Evolutionary conservation across 2,329 filamentous ascomycete species (phyloP).

Genomic region (Fusarium circinatum): DNA sequence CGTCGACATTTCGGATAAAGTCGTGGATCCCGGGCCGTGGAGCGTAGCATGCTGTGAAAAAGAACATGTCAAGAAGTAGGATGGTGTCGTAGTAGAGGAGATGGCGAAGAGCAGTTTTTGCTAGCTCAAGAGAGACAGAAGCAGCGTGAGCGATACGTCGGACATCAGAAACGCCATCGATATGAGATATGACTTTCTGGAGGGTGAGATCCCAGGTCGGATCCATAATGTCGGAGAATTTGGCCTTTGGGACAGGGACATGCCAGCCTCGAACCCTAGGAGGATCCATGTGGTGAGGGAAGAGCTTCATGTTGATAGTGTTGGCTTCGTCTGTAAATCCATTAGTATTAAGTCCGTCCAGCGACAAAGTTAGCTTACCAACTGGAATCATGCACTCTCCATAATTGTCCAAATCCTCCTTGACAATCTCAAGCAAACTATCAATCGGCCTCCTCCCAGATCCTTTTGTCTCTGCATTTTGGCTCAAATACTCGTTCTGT

Average conservation of each 20-base stretch:
- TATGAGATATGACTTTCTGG: slow-evolving; percentile 81
- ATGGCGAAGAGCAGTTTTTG: slow-evolving; percentile 86
- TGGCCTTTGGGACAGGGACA: slow-evolving; percentile 82
- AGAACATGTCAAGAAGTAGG: slow-evolving; percentile 92
- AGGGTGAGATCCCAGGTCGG: slow-evolving; percentile 81
- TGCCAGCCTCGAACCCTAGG: slow-evolving; percentile 86
- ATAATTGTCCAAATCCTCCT: slow-evolving; percentile 94
- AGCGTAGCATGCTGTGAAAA: slow-evolving; percentile 92
- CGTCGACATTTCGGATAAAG: slow-evolving; percentile 79
- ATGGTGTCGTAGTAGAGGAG: slow-evolving; percentile 93
- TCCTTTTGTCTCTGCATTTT: slow-evolving; percentile 60
- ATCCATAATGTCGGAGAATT: slow-evolving; percentile 71
- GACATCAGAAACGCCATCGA: slow-evolving; percentile 92
- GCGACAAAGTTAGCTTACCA: slow-evolving; percentile 62
- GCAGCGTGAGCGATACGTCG: slow-evolving; percentile 86
- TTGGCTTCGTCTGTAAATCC: slow-evolving; percentile 79
- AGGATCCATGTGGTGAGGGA: slow-evolving; percentile 82
- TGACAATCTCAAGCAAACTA: slow-evolving; percentile 82
- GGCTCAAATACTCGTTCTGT: slow-evolving; percentile 84
- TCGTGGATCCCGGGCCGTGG: slow-evolving; percentile 79
- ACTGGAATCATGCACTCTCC: slow-evolving; percentile 99
- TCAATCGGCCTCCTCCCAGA: slow-evolving; percentile 75
- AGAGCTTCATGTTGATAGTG: slow-evolving; percentile 95
- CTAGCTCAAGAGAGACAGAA: slow-evolving; percentile 86
- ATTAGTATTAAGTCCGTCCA: slow-evolving; percentile 3